Evolutionary conservation across 345 rosid genomes (phyloP).

Genomic region (rapeseed (Brassica napus)): DNA sequence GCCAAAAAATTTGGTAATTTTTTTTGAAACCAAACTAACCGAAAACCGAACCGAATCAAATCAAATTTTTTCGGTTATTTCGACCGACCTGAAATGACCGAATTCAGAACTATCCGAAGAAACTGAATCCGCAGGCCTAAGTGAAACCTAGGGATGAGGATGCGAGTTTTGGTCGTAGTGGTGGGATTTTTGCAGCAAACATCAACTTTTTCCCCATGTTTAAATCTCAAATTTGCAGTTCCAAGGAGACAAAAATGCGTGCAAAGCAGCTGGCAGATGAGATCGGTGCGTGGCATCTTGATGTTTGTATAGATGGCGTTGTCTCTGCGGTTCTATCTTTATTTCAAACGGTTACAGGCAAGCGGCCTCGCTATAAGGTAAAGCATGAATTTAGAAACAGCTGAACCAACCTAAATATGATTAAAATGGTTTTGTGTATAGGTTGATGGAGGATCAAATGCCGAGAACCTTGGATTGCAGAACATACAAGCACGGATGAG

Average conservation of each 20-base stretch:
- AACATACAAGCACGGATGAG: slow-evolving; percentile 96
- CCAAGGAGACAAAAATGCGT: slow-evolving; percentile 62
- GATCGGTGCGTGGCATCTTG: slow-evolving; percentile 97
- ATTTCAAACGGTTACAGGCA: slow-evolving; percentile 85
- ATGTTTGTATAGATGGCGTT: slow-evolving; percentile 75
- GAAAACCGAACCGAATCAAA: too few relatives aligned
- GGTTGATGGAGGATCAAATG: slow-evolving; percentile 89
- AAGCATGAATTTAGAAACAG: not conserved
- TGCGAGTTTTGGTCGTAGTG: not conserved
- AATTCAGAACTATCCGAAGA: slow-evolving; percentile 5
- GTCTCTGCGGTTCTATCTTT: slow-evolving; percentile 75
- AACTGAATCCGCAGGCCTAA: not conserved
- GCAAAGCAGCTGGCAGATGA: slow-evolving; percentile 85
- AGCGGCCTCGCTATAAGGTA: slow-evolving; percentile 76
- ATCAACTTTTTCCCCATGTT: not conserved
- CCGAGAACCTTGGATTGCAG: slow-evolving; percentile 84
- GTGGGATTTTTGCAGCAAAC: not conserved
- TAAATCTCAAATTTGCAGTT: slow-evolving; percentile 50
- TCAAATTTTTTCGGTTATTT: too few relatives aligned
- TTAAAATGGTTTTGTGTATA: slow-evolving; percentile 30
- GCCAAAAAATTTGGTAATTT: too few relatives aligned
- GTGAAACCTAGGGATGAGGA: not conserved
- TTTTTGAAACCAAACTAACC: too few relatives aligned
- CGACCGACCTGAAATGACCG: too few relatives aligned
- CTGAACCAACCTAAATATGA: not conserved